Conservation (phyloP, 192 early-diverging fungal species). For the Cetraspora pellucida region DNA sequence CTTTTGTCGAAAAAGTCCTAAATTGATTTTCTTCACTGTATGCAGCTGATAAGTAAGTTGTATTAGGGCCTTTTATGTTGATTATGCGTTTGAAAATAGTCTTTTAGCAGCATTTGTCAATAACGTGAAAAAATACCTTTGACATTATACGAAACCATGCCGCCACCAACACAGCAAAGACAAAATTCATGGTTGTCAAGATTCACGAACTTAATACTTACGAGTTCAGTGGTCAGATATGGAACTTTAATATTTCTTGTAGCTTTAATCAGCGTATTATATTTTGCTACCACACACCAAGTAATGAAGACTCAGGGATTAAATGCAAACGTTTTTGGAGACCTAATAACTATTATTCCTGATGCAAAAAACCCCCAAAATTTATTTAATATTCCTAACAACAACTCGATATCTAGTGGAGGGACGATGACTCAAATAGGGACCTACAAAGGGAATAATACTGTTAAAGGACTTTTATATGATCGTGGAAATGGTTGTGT, state of each 20-base stretch:
- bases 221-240: slow-evolving; percentile 3
- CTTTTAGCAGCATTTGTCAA: no score
- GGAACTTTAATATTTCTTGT: slow-evolving; percentile 12
- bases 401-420: neutral
- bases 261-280: slow-evolving; percentile 20
- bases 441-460: neutral
- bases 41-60: no score
- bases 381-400: neutral
- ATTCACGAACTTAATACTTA: no score
- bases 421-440: neutral
- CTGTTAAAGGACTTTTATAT: neutral
- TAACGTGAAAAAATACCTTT: no score
- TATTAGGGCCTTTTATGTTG: no score
- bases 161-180: no score
- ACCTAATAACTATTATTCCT: neutral
- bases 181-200: no score
- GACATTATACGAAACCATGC: no score
- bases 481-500: slow-evolving; percentile 19
- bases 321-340: neutral
- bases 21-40: no score
- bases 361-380: neutral
- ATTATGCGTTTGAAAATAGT: no score
- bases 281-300: slow-evolving; percentile 26
- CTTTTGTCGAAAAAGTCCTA: no score
- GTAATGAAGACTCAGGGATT: neutral